Evolutionary conservation across 2,329 filamentous ascomycete species (phyloP), one percentile per base, ranked within the genome.

Genomic region (Neoscytalidium dimidiatum): DNA sequence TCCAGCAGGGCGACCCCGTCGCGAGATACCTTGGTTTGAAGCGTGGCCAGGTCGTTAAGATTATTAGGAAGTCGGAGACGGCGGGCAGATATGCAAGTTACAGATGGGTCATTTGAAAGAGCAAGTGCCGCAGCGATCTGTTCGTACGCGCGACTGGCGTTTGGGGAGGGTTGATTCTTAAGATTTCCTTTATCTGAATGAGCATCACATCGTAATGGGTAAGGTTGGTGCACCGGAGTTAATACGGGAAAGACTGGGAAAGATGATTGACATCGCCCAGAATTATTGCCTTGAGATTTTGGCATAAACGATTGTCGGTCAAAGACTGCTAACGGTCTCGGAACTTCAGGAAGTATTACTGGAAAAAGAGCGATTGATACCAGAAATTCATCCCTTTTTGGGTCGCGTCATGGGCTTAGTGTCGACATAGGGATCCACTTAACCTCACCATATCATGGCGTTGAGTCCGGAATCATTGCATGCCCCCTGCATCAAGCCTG

Each of bases 21-120:
- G 92, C 95, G 28, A 89, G 91, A 72, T 99, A 98, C 78, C 82
- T 97, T 64, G 95, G 95, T 13, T 82, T 99, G 68, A 90, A 91
- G 82, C 86, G 94, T 75, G 93, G 94, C 3, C 92, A 97, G 80
- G 94, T 99, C 3, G 95, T 99, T 73, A 99, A 99, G 87, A 99
- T 99, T 73, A 97, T 99, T 73, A 86, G 95, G 69, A 94, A 90
- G 78, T 94, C 90, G 75, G 95, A 98, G 84, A 99, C 95, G 64
- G 95, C 95, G 14, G 95, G 95, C 67, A 86, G 95, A 62, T 99
- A 99, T 80, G 95, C 95, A 56, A 97, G 92, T 86, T 99, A 99
- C 80, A 85, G 94, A 72, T 89, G 86, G 86, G 85, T 77, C 48
- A 83, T 84, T 44, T 64, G 21, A 58, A 31, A 14, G 29, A 43